Base-by-base conservation (phyloP, 768 basidiomycete species). In the Mycena galericulata region DNA sequence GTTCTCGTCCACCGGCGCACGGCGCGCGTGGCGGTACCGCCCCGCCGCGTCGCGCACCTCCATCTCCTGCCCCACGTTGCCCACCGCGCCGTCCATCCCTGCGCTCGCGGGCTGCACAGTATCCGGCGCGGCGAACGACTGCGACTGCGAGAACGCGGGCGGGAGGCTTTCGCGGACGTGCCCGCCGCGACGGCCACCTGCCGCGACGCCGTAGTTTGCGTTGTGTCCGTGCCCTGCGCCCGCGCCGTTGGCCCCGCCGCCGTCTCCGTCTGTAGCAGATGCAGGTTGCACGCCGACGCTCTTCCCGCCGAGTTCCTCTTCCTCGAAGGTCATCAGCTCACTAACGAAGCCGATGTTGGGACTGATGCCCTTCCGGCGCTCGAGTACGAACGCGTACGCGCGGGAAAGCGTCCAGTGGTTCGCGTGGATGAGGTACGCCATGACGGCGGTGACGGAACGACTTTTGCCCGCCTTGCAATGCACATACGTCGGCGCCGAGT, bases 301-400 rank as follows among this genome's bases (percentile, higher is more conserved):
- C 81, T 94, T 89, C 59, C 93, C 85, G 67, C 96, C 90, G 55
- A 97, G 83, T 79, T 97, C 93, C 75, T 91, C 85, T 76, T 97
- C 96, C 81, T 99, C 97, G 75, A 97, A 98, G 51, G 90, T 92
- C 97, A 98, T 98, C 46, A 99, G 87, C 79, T 98, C 96, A 5
- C 94, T 95, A 47, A 98, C 96, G 79, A 99, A 99, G 9, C 97
- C 97, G 69, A 99, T 97, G 76, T 98, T 98, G 12, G 97, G 97
- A 17, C 94, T 96, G 72, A 98, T 97, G 71, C 96, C 96, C 72
- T 95, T 95, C 38, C 97, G 89, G 11, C 96, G 89, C 73, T 97
- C 97, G 43, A 95, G 87, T 27, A 99, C 97, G 75, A 96, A 98
- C 0, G 91, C 82, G 77, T 98, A 99, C 1, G 97, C 95, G 40